phyloP scores from a whole-genome alignment of 2,329 filamentous ascomycete species.

The Phoma sp. region DNA sequence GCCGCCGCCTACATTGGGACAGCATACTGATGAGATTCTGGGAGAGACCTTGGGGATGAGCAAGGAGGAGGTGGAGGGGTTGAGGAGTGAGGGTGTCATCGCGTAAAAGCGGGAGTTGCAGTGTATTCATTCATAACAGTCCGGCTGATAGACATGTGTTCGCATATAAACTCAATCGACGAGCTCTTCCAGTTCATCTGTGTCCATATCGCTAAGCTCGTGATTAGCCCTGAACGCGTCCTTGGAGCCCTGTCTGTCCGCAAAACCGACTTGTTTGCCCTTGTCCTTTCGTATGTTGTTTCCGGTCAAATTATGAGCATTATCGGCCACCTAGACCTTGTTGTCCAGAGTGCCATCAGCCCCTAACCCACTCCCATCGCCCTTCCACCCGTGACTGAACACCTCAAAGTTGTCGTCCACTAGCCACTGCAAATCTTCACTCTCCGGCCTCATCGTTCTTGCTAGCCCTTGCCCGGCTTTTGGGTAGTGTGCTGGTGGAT shows the following conservation, averaged over 20 bases:
- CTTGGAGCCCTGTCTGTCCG: not conserved
- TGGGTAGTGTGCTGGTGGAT: constrained; percentile 66
- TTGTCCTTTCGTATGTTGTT: not conserved
- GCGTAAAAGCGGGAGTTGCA: constrained; percentile 25
- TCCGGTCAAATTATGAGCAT: not conserved
- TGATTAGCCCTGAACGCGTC: not conserved
- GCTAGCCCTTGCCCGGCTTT: constrained; percentile 68
- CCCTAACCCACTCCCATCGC: constrained; percentile 42
- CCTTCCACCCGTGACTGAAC: constrained; percentile 60
- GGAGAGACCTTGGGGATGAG: constrained; percentile 41
- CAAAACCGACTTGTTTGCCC: not conserved
- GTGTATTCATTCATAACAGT: not conserved
- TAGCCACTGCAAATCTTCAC: constrained; percentile 67
- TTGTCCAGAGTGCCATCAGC: constrained; percentile 32
- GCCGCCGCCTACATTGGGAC: constrained; percentile 79
- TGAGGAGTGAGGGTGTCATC: constrained; percentile 46
- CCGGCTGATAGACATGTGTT: not conserved
- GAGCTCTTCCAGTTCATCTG: constrained; percentile 14
- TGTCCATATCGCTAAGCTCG: constrained; percentile 15
- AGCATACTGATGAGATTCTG: constrained; percentile 50
- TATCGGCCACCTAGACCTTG: constrained; percentile 13
- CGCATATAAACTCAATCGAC: not conserved
- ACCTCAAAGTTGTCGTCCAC: constrained; percentile 67
- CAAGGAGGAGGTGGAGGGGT: constrained; percentile 38
- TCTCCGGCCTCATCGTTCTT: constrained; percentile 61